Percentiles rank a stretch among this genome's conserved stretches.
Evolutionary conservation across 352 stramenopile genomes (phyloP).

Genomic region (Globisporangium solare): DNA sequence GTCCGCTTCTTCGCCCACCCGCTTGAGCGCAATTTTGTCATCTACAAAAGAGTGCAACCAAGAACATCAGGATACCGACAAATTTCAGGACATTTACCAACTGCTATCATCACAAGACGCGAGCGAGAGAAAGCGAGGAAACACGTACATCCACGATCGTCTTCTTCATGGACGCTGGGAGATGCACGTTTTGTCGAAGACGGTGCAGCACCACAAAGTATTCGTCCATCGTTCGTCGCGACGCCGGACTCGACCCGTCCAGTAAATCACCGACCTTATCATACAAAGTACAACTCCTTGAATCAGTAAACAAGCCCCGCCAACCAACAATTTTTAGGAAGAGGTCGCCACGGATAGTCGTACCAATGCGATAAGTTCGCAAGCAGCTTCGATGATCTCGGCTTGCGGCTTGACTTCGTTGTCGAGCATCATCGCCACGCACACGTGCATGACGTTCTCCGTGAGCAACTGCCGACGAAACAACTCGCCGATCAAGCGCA

Average conservation of each 20-base stretch:
- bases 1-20: slow-evolving; percentile 52
- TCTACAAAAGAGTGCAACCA: slow-evolving; percentile 14
- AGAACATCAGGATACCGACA: too few relatives aligned
- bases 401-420: slow-evolving; percentile 56
- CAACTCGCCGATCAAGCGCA: slow-evolving; percentile 66
- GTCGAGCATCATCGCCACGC: slow-evolving; percentile 81
- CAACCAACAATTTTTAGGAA: neutral
- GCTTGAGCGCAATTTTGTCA: slow-evolving; percentile 31
- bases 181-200: slow-evolving; percentile 33
- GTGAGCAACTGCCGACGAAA: slow-evolving; percentile 76
- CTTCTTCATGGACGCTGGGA: slow-evolving; percentile 31
- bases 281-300: neutral
- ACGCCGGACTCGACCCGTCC: slow-evolving; percentile 77
- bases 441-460: slow-evolving; percentile 85
- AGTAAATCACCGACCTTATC: slow-evolving; percentile 75
- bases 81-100: neutral
- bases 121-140: too few relatives aligned
- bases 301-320: neutral
- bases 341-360: neutral
- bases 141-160: slow-evolving; percentile 49
- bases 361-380: slow-evolving; percentile 55
- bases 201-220: slow-evolving; percentile 72
- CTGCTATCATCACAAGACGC: too few relatives aligned
- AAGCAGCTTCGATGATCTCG: slow-evolving; percentile 67
- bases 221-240: slow-evolving; percentile 76